Conservation (phyloP, 345 rosid species). For the Eucalyptus rudis region DNA sequence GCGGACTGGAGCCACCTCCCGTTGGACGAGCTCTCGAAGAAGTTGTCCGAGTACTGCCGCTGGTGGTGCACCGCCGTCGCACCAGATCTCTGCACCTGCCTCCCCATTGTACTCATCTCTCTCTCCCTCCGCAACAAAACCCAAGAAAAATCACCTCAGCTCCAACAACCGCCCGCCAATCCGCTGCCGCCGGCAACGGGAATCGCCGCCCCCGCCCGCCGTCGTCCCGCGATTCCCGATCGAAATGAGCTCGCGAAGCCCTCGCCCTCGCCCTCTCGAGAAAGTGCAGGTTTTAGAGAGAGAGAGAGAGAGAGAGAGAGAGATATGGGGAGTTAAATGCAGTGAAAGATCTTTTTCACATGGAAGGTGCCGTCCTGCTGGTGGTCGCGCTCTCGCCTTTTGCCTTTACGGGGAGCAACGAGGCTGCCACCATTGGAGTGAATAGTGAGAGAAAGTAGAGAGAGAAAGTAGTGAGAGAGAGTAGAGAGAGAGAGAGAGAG, state of each 20-base stretch:
- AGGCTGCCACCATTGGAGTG: background rate
- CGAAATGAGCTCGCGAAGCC: background rate
- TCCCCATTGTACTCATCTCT: slow-evolving; percentile 8
- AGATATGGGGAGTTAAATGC: background rate
- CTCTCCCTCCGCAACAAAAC: background rate
- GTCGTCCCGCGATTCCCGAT: background rate
- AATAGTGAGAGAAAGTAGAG: background rate
- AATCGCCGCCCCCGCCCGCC: background rate
- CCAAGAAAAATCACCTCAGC: background rate
- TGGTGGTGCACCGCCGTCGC: slow-evolving; percentile 69
- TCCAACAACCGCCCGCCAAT: background rate
- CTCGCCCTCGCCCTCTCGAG: background rate
- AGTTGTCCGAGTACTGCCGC: slow-evolving; percentile 72
- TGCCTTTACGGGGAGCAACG: background rate
- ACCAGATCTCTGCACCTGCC: slow-evolving; percentile 81
- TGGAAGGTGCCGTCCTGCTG: background rate
- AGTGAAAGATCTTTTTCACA: background rate
- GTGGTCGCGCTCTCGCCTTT: background rate
- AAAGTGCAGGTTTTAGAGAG: background rate
- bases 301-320: background rate
- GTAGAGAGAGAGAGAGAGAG: background rate
- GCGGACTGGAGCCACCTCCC: slow-evolving; percentile 93
- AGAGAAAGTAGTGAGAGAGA: background rate
- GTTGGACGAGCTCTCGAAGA: slow-evolving; percentile 59
- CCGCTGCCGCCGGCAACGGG: background rate